Conservation (phyloP, 768 basidiomycete species). For the Russula abietina region DNA sequence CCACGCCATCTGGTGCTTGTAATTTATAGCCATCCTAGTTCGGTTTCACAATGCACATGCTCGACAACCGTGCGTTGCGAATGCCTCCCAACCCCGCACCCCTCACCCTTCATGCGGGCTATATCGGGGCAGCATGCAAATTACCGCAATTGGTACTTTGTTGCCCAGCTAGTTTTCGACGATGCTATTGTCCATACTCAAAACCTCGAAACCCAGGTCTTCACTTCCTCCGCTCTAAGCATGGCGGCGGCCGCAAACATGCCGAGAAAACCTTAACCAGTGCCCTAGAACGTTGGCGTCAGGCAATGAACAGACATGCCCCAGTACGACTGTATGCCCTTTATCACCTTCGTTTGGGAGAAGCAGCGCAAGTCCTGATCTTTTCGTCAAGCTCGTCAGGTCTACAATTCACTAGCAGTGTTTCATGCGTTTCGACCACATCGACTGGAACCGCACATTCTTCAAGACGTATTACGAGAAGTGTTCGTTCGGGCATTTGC, state of each 20-base stretch:
- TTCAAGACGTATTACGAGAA: conserved; percentile 99
- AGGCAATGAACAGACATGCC: conserved; percentile 99
- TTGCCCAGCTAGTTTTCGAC: conserved; percentile 96
- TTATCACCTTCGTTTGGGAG: conserved; percentile 95
- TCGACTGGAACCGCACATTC: conserved; percentile 95
- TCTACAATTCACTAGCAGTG: conserved; percentile 89
- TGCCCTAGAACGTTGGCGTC: conserved; percentile 89
- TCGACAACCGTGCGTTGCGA: conserved; percentile 93
- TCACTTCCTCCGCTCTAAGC: conserved; percentile 64
- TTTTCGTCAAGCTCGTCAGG: conserved; percentile 66
- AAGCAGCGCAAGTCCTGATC: conserved; percentile 84
- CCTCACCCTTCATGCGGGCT: conserved; percentile 94
- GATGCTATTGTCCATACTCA: conserved; percentile 91
- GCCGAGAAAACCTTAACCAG: conserved; percentile 64
- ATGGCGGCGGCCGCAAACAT: conserved; percentile 49
- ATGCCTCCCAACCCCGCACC: conserved; percentile 97
- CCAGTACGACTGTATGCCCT: conserved; percentile 96
- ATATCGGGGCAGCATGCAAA: conserved; percentile 98
- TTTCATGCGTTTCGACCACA: conserved; percentile 94
- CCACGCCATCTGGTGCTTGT: not conserved
- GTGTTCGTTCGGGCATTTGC: conserved; percentile 90
- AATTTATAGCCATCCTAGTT: conserved; percentile 46
- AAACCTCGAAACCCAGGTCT: conserved; percentile 91
- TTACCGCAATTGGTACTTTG: conserved; percentile 99
- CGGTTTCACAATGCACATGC: conserved; percentile 95